Conservation (phyloP, 1,284 basidiomycete genomes). For the Coniferiporia sulphurascens region DNA sequence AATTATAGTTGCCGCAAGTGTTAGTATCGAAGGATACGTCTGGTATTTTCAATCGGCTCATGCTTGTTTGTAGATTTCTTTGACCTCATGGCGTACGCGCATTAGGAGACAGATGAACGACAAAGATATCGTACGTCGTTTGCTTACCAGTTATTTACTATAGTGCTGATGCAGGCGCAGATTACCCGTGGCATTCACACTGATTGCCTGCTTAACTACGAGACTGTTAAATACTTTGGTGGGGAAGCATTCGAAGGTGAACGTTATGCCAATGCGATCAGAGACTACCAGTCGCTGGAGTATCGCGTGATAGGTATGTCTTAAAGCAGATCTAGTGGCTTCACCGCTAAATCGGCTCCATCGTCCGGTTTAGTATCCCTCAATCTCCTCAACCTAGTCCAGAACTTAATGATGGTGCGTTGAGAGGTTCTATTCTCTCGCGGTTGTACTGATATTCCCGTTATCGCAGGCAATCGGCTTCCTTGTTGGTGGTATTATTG, state of each 20-base stretch:
- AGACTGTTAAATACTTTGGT: constrained; percentile 82
- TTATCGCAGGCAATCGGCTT: constrained; percentile 59
- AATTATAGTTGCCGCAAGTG: constrained; percentile 52
- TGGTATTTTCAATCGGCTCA: constrained; percentile 17
- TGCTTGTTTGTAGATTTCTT: constrained; percentile 27
- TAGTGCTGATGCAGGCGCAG: constrained; percentile 27
- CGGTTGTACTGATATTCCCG: neutral
- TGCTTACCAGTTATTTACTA: constrained; percentile 5
- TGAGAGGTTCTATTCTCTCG: neutral
- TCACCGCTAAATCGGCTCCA: neutral
- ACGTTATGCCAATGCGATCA: constrained; percentile 69
- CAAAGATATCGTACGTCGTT: constrained; percentile 53
- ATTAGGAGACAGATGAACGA: constrained; percentile 75
- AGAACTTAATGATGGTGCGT: constrained; percentile 74
- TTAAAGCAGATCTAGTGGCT: constrained; percentile 8
- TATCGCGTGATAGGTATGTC: constrained; percentile 65
- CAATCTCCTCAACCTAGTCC: constrained; percentile 68
- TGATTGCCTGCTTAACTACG: constrained; percentile 77
- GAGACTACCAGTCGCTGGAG: constrained; percentile 73
- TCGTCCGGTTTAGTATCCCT: constrained; percentile 47
- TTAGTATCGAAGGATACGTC: constrained; percentile 25
- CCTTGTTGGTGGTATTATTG: constrained; percentile 73
- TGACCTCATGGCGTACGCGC: constrained; percentile 70
- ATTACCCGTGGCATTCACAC: constrained; percentile 75
- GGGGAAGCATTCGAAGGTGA: constrained; percentile 77